Conservation (phyloP, 176 grass and related monocot species). For the Alloteropsis semialata region DNA sequence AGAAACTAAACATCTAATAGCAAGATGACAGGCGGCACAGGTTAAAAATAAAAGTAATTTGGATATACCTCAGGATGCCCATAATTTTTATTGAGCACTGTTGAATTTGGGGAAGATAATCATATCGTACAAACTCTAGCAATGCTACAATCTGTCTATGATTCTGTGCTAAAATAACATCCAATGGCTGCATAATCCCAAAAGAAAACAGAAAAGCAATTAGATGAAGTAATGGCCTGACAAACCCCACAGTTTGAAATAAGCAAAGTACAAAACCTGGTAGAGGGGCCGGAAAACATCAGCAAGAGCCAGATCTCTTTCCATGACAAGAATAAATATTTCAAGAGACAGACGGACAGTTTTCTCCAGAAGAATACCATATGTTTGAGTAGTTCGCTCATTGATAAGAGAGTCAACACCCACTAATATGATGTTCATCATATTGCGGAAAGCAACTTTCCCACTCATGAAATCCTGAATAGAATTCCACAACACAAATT, state of each 20-base stretch:
- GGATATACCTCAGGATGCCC: conserved; percentile 75
- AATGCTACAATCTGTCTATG: conserved; percentile 70
- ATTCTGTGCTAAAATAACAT: conserved; percentile 78
- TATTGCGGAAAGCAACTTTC: conserved; percentile 81
- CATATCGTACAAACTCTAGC: conserved; percentile 96
- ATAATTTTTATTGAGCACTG: conserved; percentile 91
- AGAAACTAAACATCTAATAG: neutral
- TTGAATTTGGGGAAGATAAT: conserved; percentile 86
- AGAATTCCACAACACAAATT: conserved; percentile 18
- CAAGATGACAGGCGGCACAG: neutral
- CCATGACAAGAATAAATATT: conserved; percentile 90
- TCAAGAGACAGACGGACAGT: conserved; percentile 83
- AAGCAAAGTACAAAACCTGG: conserved; percentile 59
- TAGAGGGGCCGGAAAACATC: conserved; percentile 85
- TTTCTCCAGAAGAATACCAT: conserved; percentile 80
- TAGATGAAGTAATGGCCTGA: conserved; percentile 15
- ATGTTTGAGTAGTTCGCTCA: conserved; percentile 76
- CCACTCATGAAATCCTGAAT: conserved; percentile 94
- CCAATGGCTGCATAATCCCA: conserved; percentile 69
- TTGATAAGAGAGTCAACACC: conserved; percentile 74
- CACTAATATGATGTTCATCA: conserved; percentile 82
- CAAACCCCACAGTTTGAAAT: neutral
- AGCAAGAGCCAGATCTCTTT: conserved; percentile 81
- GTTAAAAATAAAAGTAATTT: conserved; percentile 3
- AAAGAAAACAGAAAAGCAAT: neutral